These are phyloP conservation scores for Fusarium sp. DNA, from an alignment of 2,329 filamentous ascomycete species.

Conservation along the genomic window DNA sequence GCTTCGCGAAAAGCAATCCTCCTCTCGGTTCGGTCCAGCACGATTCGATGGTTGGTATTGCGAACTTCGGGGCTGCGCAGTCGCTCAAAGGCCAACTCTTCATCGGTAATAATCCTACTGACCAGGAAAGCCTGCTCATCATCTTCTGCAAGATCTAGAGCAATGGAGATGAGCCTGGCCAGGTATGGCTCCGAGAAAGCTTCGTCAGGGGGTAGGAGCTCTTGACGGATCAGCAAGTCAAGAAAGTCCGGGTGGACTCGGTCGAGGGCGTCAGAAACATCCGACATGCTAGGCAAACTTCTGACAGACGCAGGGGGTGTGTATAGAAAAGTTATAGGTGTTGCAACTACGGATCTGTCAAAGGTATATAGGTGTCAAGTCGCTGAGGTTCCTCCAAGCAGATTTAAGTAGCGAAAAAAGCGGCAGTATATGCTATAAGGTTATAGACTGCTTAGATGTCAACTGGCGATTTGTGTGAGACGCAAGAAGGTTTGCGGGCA, in stretches of 20 bases:
- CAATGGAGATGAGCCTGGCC: conserved; percentile 26
- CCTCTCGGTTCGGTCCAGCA: conserved; percentile 30
- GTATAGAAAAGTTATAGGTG: background rate
- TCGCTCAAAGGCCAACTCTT: conserved; percentile 30
- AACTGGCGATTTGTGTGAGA: background rate
- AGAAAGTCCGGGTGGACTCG: conserved; percentile 39
- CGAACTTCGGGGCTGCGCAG: conserved; percentile 26
- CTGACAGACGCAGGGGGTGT: background rate
- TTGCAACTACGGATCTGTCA: background rate
- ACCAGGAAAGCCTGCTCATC: conserved; percentile 32
- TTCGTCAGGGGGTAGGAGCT: conserved; percentile 1
- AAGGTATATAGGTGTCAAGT: background rate
- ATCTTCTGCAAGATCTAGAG: conserved; percentile 34
- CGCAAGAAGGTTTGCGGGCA: background rate
- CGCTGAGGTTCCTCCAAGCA: background rate
- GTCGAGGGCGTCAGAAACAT: conserved; percentile 3
- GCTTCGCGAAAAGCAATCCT: background rate
- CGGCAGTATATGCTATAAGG: background rate
- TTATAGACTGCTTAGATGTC: background rate
- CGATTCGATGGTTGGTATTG: conserved; percentile 12
- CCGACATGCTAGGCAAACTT: background rate
- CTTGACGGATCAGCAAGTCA: conserved; percentile 17
- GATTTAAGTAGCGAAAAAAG: background rate
- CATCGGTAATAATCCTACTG: conserved; percentile 37
- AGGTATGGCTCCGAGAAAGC: conserved; percentile 23